phyloP scores from a whole-genome alignment of 2,329 filamentous ascomycete genomes.

The Monilinia laxa region DNA sequence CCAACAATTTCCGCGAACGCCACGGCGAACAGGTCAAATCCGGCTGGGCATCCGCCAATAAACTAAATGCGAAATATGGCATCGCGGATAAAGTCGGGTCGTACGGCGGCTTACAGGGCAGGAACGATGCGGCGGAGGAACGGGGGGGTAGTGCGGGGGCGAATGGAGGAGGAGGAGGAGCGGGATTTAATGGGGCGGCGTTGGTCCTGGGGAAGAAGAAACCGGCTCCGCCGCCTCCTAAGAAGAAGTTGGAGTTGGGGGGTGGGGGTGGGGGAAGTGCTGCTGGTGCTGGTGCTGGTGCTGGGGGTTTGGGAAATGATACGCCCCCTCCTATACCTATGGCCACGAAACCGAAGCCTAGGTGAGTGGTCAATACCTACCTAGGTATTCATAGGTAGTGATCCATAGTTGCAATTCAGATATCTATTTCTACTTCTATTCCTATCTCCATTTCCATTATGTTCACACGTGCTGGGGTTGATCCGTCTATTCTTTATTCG shows the following conservation, averaged over 20 bases:
- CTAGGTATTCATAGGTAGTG: conserved; percentile 26
- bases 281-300: not conserved
- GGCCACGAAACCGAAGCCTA: conserved; percentile 40
- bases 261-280: conserved; percentile 14
- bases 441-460: too few relatives aligned
- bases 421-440: too few relatives aligned
- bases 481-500: too few relatives aligned
- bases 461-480: not conserved
- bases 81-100: conserved; percentile 38
- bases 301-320: conserved; percentile 20
- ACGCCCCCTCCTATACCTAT: conserved; percentile 36
- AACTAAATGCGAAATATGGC: conserved; percentile 40
- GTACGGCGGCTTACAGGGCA: conserved; percentile 26
- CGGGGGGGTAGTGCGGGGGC: conserved; percentile 18
- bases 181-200: not conserved
- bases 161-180: not conserved
- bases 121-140: conserved; percentile 26
- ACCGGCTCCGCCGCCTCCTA: conserved; percentile 40
- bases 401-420: not conserved
- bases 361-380: conserved; percentile 36
- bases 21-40: conserved; percentile 59
- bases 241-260: conserved; percentile 34
- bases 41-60: conserved; percentile 47
- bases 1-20: conserved; percentile 58
- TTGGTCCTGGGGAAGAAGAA: conserved; percentile 38